Percentiles rank a stretch among this genome's conserved stretches.
Evolutionary conservation across 2,329 filamentous ascomycete species (phyloP).

Genomic region (Cladophialophora exuberans): DNA sequence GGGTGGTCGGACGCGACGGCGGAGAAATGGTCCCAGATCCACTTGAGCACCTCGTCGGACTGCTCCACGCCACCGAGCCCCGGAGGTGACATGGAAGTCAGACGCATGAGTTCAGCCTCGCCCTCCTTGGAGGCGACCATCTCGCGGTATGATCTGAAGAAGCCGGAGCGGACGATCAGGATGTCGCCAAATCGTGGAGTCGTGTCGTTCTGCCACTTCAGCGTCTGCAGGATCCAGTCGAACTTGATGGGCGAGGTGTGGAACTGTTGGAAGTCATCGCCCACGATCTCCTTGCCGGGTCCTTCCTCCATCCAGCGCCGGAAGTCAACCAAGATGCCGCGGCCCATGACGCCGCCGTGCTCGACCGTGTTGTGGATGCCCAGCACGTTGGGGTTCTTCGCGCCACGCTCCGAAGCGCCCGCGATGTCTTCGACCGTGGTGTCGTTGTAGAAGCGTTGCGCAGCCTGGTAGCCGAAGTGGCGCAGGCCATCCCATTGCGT

Average conservation of each 20-base stretch:
- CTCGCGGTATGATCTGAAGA: slow-evolving; percentile 32
- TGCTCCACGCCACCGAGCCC: slow-evolving; percentile 39
- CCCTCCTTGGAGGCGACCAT: slow-evolving; percentile 25
- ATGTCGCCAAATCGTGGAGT: slow-evolving; percentile 35
- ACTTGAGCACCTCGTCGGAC: slow-evolving; percentile 38
- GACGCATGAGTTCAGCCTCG: slow-evolving; percentile 27
- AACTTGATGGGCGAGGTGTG: slow-evolving; percentile 39
- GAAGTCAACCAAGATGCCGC: slow-evolving; percentile 55
- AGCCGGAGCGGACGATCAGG: slow-evolving; percentile 36
- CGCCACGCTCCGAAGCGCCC: slow-evolving; percentile 21
- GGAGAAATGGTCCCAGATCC: slow-evolving; percentile 43
- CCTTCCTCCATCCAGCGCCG: slow-evolving; percentile 45
- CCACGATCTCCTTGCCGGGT: slow-evolving; percentile 28
- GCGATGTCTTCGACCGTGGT: slow-evolving; percentile 35
- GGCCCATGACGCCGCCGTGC: slow-evolving; percentile 48
- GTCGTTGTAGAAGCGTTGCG: slow-evolving; percentile 33
- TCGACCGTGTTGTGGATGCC: slow-evolving; percentile 40
- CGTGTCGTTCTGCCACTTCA: slow-evolving; percentile 31
- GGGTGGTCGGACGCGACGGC: slow-evolving; percentile 41
- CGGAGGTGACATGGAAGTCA: slow-evolving; percentile 28
- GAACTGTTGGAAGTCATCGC: slow-evolving; percentile 38
- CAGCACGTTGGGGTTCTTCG: slow-evolving; percentile 28
- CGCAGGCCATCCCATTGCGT: slow-evolving; percentile 35
- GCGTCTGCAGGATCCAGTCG: slow-evolving; percentile 32
- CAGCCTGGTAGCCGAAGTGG: slow-evolving; percentile 34